Base-by-base conservation (phyloP, 768 basidiomycete genomes). In the Lactifluus subvellereus region DNA sequence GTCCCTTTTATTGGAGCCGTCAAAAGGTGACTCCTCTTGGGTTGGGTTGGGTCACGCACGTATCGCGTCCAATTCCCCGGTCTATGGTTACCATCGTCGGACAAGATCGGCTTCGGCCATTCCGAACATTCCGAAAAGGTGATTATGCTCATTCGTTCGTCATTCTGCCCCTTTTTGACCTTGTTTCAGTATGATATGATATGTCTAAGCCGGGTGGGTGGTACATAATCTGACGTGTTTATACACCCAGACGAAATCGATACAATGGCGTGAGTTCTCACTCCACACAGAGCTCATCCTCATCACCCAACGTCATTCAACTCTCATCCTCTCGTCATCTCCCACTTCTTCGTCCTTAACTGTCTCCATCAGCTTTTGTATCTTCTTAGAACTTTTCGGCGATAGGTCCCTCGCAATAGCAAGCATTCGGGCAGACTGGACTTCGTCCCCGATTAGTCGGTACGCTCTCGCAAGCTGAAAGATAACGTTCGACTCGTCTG, bases 391-490 rank as follows among this genome's bases (percentile, higher is more conserved):
- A 71, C 89, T 89, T 77, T 96, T 93, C 47, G 97, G 96, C 51
- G 96, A 90, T 61, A 98, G 83, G 72, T 99, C 97, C 66, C 94
- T 86, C 68, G 94, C 97, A 43, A 88, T 80, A 35, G 94, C 91
- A 65, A 99, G 88, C 75, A 87, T 81, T 64, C 89, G 86, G 60
- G 91, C 89, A 54, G 93, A 87, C 74, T 90, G 87, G 20, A 82
- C 79, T 67, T 84, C 83, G 74, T 93, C 80, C 40, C 92, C 92
- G 59, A 89, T 75, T 68, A 90, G 79, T 52, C 91, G 85, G 71
- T 97, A 98, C 62, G 89, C 87, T 77, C 89, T 90, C 32, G 94
- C 97, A 18, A 99, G 84, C 75, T 98, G 88, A 83, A 97, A 97
- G 62, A 95, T 85, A 60, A 98, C 91, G 76, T 98, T 98, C 58